These are phyloP conservation scores for Narthecium ossifragum DNA, from an alignment of 106 monocot species.

Conservation along the genomic window DNA sequence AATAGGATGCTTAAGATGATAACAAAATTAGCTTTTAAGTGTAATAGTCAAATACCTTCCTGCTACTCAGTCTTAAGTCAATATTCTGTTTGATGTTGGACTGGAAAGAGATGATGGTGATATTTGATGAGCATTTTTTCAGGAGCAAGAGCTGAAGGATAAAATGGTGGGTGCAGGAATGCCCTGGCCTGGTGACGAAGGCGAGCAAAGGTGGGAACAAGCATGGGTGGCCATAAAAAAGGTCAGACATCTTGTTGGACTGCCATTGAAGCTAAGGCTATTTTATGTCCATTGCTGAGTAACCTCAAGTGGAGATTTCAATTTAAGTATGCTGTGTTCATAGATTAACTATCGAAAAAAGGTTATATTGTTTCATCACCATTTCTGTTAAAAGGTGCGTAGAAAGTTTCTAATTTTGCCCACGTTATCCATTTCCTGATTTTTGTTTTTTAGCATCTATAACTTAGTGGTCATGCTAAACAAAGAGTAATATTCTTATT, in stretches of 20 bases:
- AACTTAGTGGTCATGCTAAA: neutral
- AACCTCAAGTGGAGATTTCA: too few relatives aligned
- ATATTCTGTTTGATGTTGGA: neutral
- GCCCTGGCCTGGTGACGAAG: conserved; percentile 99
- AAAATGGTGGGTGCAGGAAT: conserved; percentile 80
- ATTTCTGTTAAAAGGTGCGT: neutral
- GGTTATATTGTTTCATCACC: too few relatives aligned
- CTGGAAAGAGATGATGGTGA: neutral
- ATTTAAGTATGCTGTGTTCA: too few relatives aligned
- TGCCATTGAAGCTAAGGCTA: neutral
- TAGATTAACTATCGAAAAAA: too few relatives aligned
- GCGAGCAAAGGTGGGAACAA: conserved; percentile 72
- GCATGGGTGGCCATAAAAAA: conserved; percentile 93
- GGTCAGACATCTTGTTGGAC: conserved; percentile 28
- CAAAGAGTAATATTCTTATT: too few relatives aligned
- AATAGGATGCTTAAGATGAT: too few relatives aligned
- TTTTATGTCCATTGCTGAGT: neutral
- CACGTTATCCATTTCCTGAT: too few relatives aligned
- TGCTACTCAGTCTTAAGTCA: too few relatives aligned
- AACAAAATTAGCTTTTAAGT: too few relatives aligned
- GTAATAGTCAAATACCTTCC: too few relatives aligned
- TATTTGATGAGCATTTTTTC: conserved; percentile 10
- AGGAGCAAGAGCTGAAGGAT: conserved; percentile 73
- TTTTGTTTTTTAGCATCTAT: neutral
- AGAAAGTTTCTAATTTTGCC: neutral